These are phyloP conservation scores for Cryptococcus wingfieldii DNA, from an alignment of 1,284 basidiomycete genomes.

Conservation along the genomic window DNA sequence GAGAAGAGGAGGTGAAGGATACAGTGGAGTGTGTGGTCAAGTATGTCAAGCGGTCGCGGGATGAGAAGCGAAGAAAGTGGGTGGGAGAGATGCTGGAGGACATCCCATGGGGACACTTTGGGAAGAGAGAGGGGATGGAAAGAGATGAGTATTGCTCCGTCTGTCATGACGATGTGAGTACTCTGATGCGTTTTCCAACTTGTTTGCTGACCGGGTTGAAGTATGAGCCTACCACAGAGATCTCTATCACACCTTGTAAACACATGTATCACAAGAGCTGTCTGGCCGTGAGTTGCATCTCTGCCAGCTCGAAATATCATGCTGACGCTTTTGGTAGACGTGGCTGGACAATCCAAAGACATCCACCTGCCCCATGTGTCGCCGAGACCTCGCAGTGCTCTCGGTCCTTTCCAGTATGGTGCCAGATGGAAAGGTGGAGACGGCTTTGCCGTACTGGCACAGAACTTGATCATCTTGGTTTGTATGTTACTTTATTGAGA, in stretches of 20 bases:
- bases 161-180: slow-evolving; percentile 32
- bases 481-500: not conserved
- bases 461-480: not conserved
- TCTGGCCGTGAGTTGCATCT: slow-evolving; percentile 25
- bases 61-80: slow-evolving; percentile 7
- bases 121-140: slow-evolving; percentile 16
- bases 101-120: slow-evolving; percentile 12
- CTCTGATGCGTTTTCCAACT: not conserved
- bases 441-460: not conserved
- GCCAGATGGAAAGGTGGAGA: slow-evolving; percentile 3
- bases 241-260: slow-evolving; percentile 36
- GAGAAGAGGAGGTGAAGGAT: slow-evolving; percentile 9
- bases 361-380: slow-evolving; percentile 42
- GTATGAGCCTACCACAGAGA: slow-evolving; percentile 22
- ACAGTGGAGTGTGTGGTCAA: slow-evolving; percentile 7
- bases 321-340: slow-evolving; percentile 11
- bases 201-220: slow-evolving; percentile 11
- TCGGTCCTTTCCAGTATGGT: slow-evolving; percentile 21
- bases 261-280: slow-evolving; percentile 44
- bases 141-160: slow-evolving; percentile 35
- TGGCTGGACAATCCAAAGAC: slow-evolving; percentile 34
- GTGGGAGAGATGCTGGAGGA: slow-evolving; percentile 18
- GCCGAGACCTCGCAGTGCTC: slow-evolving; percentile 35
- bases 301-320: not conserved
- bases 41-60: slow-evolving; percentile 7